Conservation (phyloP, 352 stramenopile species). For the Achlya hypogyna region DNA sequence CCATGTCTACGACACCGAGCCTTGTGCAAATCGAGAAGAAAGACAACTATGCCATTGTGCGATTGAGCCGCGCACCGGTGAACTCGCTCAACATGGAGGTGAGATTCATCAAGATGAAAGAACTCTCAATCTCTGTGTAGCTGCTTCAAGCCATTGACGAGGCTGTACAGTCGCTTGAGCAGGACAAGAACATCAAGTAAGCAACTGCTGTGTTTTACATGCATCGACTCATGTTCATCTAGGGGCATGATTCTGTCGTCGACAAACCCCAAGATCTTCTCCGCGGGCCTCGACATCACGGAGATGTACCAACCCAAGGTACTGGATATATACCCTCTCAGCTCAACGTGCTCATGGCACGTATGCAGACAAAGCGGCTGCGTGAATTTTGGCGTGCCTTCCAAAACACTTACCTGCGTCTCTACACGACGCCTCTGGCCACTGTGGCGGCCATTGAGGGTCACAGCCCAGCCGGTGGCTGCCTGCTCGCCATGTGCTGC, state of each 20-base stretch:
- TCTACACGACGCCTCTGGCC: conserved; percentile 87
- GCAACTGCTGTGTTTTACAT: background rate
- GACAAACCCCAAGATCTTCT: conserved; percentile 81
- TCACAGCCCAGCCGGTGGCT: conserved; percentile 89
- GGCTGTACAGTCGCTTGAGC: conserved; percentile 58
- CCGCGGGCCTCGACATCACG: conserved; percentile 86
- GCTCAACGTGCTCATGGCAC: background rate
- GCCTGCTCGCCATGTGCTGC: conserved; percentile 89
- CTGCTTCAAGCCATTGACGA: conserved; percentile 57
- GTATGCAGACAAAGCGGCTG: background rate
- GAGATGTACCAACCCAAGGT: conserved; percentile 88
- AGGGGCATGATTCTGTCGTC: conserved; percentile 73
- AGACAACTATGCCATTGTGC: conserved; percentile 67
- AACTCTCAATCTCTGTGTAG: conserved; percentile 23
- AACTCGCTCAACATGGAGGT: conserved; percentile 76
- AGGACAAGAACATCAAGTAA: conserved; percentile 66
- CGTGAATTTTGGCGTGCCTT: conserved; percentile 87
- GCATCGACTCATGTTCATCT: background rate
- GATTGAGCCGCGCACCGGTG: conserved; percentile 65
- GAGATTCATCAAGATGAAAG: background rate
- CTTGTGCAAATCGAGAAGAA: conserved; percentile 41
- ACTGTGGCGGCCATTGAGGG: conserved; percentile 86
- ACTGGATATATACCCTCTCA: background rate
- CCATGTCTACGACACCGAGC: background rate
- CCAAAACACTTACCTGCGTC: conserved; percentile 87